Conservation (phyloP, 2,329 filamentous ascomycete genomes). For the Pseudopyricularia cyperi region DNA sequence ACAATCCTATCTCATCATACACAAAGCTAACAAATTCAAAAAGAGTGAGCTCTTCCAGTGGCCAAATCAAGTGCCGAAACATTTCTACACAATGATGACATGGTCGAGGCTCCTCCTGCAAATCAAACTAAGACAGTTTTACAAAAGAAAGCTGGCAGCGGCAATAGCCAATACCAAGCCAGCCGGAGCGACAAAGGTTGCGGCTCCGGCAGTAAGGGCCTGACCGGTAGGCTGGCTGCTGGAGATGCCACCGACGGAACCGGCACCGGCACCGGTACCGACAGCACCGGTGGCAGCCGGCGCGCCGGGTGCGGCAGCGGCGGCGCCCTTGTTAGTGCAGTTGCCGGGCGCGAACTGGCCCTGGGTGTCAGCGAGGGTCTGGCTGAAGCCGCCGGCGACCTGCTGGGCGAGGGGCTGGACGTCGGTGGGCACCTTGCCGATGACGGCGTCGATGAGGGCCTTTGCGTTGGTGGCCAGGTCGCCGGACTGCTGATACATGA, state of each 20-base stretch:
- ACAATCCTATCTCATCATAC: no score
- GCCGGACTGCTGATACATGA: slow-evolving; percentile 11
- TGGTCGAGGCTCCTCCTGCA: not conserved
- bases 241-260: not conserved
- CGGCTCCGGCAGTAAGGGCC: slow-evolving; percentile 1
- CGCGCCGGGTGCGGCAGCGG: not conserved
- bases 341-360: slow-evolving; percentile 14
- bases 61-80: no score
- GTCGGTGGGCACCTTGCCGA: slow-evolving; percentile 15
- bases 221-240: not conserved
- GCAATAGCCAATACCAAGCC: not conserved
- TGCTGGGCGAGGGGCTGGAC: slow-evolving; percentile 14
- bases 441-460: slow-evolving; percentile 16
- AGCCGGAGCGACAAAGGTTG: not conserved
- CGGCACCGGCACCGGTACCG: not conserved
- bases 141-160: not conserved
- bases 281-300: not conserved
- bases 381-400: slow-evolving; percentile 13
- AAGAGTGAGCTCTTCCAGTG: no score
- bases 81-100: no score
- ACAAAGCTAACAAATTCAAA: no score
- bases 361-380: slow-evolving; percentile 11
- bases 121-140: not conserved
- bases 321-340: slow-evolving; percentile 13
- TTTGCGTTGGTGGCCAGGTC: slow-evolving; percentile 12